Percentiles rank a stretch among this genome's conserved stretches.
Evolutionary conservation across 2,329 filamentous ascomycete genomes (phyloP).

Genomic region (Chlorencoelia australis): DNA sequence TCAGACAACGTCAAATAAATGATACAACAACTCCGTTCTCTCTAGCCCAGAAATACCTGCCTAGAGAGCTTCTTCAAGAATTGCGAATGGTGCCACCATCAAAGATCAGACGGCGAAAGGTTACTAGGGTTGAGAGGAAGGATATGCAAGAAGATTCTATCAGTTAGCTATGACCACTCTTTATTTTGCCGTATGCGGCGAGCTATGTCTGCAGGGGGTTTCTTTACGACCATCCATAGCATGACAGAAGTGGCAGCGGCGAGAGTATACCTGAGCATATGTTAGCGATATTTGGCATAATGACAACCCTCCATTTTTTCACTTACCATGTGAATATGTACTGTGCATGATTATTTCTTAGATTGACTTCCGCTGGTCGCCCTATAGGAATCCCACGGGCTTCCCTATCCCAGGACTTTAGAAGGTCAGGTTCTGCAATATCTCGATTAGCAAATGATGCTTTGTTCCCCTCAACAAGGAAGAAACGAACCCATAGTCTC

Average conservation of each 20-base stretch:
- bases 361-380: constrained; percentile 75
- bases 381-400: constrained; percentile 82
- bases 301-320: no score
- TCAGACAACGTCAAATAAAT: constrained; percentile 68
- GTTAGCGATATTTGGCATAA: no score
- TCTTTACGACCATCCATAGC: constrained; percentile 91
- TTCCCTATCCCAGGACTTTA: constrained; percentile 66
- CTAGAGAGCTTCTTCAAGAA: constrained; percentile 73
- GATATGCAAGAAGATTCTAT: constrained; percentile 29
- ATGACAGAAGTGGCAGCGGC: constrained; percentile 81
- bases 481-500: constrained; percentile 71
- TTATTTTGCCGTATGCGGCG: constrained; percentile 68
- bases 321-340: constrained; percentile 98
- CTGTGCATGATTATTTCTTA: constrained; percentile 93
- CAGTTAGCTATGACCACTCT: constrained; percentile 49
- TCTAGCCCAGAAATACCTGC: constrained; percentile 73
- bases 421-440: constrained; percentile 60
- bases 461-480: neutral
- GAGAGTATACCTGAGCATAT: constrained; percentile 73
- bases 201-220: constrained; percentile 63
- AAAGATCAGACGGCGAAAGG: constrained; percentile 26
- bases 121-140: constrained; percentile 25
- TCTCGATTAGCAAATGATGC: constrained; percentile 12
- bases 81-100: constrained; percentile 58
- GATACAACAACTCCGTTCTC: constrained; percentile 68